Conservation (phyloP, 2,329 filamentous ascomycete genomes). For the Curvularia sp. region DNA sequence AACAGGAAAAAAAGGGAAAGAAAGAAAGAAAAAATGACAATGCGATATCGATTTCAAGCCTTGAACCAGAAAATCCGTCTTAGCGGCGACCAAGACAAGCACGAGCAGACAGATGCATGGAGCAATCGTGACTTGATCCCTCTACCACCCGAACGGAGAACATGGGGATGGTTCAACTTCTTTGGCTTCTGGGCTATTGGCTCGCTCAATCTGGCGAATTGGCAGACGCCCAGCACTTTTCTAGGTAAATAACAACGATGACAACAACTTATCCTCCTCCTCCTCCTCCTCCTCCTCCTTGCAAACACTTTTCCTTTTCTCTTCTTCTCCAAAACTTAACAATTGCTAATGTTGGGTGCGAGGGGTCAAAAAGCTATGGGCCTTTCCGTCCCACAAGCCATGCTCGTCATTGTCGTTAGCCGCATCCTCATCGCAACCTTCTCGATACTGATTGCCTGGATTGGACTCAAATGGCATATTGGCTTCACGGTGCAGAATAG, state of each 20-base stretch:
- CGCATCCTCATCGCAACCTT: conserved; percentile 55
- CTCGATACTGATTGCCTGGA: conserved; percentile 57
- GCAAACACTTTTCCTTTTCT: not conserved
- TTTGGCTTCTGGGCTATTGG: conserved; percentile 55
- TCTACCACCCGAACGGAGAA: conserved; percentile 49
- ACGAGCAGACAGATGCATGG: conserved; percentile 57
- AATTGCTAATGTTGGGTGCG: not conserved
- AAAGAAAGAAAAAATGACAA: conserved; percentile 10
- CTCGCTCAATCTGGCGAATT: conserved; percentile 54
- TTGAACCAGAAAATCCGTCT: conserved; percentile 48
- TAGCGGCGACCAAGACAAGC: conserved; percentile 51
- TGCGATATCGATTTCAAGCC: conserved; percentile 21
- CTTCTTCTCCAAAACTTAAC: not conserved
- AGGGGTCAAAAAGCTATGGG: conserved; percentile 48
- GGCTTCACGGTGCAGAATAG: conserved; percentile 60
- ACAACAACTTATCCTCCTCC: too few relatives aligned
- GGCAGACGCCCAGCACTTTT: conserved; percentile 59
- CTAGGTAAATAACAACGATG: conserved; percentile 41
- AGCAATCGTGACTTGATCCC: conserved; percentile 52
- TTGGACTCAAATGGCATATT: conserved; percentile 60
- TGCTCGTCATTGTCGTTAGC: conserved; percentile 58
- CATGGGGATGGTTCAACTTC: conserved; percentile 54
- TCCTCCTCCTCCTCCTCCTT: not conserved
- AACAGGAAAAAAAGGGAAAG: not conserved
- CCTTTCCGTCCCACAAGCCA: conserved; percentile 58